phyloP scores from a whole-genome alignment of 2,329 filamentous ascomycete species.

The Aspergillus fischeri region DNA sequence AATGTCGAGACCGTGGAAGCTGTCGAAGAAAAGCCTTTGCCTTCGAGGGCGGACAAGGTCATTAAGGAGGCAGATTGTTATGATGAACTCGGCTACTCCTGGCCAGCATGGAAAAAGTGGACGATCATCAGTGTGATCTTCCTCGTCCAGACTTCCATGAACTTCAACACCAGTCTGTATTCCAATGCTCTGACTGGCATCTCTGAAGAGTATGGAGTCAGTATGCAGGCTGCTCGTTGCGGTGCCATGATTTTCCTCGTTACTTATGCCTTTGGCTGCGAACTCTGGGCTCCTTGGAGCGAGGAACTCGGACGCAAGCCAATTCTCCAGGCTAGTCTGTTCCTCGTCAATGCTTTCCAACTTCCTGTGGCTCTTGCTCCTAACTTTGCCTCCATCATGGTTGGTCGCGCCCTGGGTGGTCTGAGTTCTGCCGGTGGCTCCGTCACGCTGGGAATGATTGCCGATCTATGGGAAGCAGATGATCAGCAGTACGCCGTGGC shows the following conservation, averaged over 20 bases:
- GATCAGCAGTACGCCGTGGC: slow-evolving; percentile 71
- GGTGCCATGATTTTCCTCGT: slow-evolving; percentile 77
- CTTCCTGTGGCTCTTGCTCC: slow-evolving; percentile 67
- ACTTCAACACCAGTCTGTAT: slow-evolving; percentile 72
- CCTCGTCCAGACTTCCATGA: slow-evolving; percentile 71
- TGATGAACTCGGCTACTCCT: slow-evolving; percentile 61
- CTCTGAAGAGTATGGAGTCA: slow-evolving; percentile 63
- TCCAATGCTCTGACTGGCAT: slow-evolving; percentile 66
- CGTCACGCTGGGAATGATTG: slow-evolving; percentile 71
- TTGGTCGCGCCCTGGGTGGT: slow-evolving; percentile 66
- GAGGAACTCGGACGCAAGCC: slow-evolving; percentile 77
- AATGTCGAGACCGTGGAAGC: slow-evolving; percentile 17
- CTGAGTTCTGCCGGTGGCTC: slow-evolving; percentile 68
- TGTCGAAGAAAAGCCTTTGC: too few species aligned
- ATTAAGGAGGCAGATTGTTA: slow-evolving; percentile 59
- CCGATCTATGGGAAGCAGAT: slow-evolving; percentile 68
- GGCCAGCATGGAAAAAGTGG: slow-evolving; percentile 64
- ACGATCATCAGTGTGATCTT: slow-evolving; percentile 69
- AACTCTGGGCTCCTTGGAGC: slow-evolving; percentile 83
- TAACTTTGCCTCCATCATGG: slow-evolving; percentile 67
- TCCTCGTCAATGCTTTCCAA: slow-evolving; percentile 75
- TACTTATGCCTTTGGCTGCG: slow-evolving; percentile 78
- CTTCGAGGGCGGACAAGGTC: not conserved
- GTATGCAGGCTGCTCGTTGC: slow-evolving; percentile 63
- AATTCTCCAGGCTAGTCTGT: slow-evolving; percentile 67